These are phyloP conservation scores for Coniochaeta sp. DNA, from an alignment of 2,329 filamentous ascomycete genomes.

Conservation along the genomic window DNA sequence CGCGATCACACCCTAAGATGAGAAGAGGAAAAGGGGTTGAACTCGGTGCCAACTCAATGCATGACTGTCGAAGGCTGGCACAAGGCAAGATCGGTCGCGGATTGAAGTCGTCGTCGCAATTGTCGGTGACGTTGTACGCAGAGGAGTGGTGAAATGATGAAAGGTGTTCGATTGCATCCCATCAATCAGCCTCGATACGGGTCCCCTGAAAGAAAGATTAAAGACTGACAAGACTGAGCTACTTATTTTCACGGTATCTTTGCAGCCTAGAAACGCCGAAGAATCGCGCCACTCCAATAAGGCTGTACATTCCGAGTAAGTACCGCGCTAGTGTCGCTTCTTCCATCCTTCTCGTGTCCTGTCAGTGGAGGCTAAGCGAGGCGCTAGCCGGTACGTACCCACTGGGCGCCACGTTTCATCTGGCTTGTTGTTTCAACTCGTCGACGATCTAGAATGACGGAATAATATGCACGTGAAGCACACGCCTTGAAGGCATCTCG, in stretches of 20 bases:
- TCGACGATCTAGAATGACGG: too few relatives aligned
- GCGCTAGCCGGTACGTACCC: background rate
- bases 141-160: background rate
- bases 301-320: background rate
- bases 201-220: background rate
- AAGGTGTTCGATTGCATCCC: slow-evolving; percentile 1
- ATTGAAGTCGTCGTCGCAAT: background rate
- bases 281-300: too few relatives aligned
- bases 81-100: background rate
- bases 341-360: background rate
- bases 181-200: background rate
- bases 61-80: background rate
- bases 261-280: background rate
- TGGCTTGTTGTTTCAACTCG: background rate
- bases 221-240: background rate
- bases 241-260: background rate
- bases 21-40: background rate
- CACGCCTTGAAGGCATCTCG: too few relatives aligned
- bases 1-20: background rate
- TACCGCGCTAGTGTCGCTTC: background rate
- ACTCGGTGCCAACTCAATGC: background rate
- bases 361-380: background rate
- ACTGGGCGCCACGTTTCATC: slow-evolving; percentile 1
- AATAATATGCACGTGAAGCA: too few relatives aligned
- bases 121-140: background rate